Percentiles rank a stretch among this genome's conserved stretches.
Evolutionary conservation across 352 stramenopile species (phyloP).

Genomic region (Peronospora belbahrii): DNA sequence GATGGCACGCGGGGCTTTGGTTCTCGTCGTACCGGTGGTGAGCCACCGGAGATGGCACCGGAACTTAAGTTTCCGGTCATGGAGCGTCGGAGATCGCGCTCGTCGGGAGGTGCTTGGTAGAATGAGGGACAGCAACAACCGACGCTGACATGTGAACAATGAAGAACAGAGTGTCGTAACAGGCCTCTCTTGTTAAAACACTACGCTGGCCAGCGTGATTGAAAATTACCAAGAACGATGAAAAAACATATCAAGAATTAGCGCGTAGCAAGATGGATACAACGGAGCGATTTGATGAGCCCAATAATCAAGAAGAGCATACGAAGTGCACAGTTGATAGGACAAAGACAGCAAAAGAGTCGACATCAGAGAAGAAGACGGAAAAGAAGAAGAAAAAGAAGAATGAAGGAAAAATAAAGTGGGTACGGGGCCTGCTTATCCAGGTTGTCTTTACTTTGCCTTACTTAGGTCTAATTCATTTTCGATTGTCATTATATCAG

Average conservation of each 20-base stretch:
- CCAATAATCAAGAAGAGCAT: constrained; percentile 16
- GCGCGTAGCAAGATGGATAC: constrained; percentile 17
- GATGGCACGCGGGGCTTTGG: constrained; percentile 78
- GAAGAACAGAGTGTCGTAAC: constrained; percentile 4
- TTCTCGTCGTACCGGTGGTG: constrained; percentile 50
- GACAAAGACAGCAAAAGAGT: constrained; percentile 5
- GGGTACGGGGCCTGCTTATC: too few relatives aligned
- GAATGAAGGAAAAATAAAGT: too few relatives aligned
- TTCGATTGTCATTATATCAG: too few relatives aligned
- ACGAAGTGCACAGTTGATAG: constrained; percentile 24
- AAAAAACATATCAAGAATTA: constrained; percentile 23
- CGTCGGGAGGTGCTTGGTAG: constrained; percentile 47
- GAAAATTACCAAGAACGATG: constrained; percentile 21
- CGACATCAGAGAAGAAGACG: too few relatives aligned
- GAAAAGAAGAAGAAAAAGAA: too few relatives aligned
- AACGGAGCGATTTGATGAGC: constrained; percentile 14
- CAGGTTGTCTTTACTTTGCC: too few relatives aligned
- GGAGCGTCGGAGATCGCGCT: constrained; percentile 71
- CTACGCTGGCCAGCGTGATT: constrained; percentile 19
- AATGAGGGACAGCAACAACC: constrained; percentile 12
- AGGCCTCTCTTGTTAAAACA: constrained; percentile 18
- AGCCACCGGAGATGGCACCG: constrained; percentile 44
- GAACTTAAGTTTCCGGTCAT: constrained; percentile 50
- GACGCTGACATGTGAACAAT: constrained; percentile 16
- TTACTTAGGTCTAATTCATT: too few relatives aligned